Evolutionary conservation across 208 protist genomes (phyloP).

Genomic region (Trypanosomatidae sp.): DNA sequence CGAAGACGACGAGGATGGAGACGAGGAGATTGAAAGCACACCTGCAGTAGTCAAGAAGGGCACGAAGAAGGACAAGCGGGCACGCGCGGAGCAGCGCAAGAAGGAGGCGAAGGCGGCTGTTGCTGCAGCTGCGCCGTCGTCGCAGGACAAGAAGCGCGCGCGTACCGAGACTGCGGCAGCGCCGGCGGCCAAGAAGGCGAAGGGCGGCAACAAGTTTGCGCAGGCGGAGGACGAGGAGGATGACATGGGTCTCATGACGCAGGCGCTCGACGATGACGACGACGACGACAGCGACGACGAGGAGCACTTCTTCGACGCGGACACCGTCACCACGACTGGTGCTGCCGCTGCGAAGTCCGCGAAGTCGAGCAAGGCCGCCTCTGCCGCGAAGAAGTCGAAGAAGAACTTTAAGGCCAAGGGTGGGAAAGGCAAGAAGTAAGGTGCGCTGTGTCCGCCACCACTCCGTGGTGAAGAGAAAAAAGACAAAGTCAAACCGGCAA

Average conservation of each 20-base stretch:
- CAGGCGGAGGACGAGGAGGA: too few relatives aligned
- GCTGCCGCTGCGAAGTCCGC: not conserved
- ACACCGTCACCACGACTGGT: conserved; percentile 29
- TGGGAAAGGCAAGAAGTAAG: too few relatives aligned
- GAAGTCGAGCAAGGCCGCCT: not conserved
- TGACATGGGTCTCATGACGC: too few relatives aligned
- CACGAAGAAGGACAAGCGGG: conserved; percentile 13
- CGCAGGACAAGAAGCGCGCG: conserved; percentile 12
- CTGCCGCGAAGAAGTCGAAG: too few relatives aligned
- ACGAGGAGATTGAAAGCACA: conserved; percentile 2
- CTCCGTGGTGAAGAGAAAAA: too few relatives aligned
- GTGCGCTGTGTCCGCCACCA: too few relatives aligned
- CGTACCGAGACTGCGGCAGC: conserved; percentile 1
- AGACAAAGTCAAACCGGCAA: too few relatives aligned
- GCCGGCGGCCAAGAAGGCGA: too few relatives aligned
- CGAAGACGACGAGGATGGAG: conserved; percentile 15
- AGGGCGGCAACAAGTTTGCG: not conserved
- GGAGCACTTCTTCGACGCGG: conserved; percentile 72
- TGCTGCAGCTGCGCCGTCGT: not conserved
- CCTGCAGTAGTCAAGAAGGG: too few relatives aligned
- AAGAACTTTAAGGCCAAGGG: too few relatives aligned
- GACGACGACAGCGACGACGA: conserved; percentile 62
- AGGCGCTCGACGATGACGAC: conserved; percentile 3
- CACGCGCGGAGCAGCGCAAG: conserved; percentile 18
- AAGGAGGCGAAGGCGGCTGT: too few relatives aligned